Evolutionary conservation across 768 basidiomycete species (phyloP).

Genomic region (Neoboletus subvelutipes): DNA sequence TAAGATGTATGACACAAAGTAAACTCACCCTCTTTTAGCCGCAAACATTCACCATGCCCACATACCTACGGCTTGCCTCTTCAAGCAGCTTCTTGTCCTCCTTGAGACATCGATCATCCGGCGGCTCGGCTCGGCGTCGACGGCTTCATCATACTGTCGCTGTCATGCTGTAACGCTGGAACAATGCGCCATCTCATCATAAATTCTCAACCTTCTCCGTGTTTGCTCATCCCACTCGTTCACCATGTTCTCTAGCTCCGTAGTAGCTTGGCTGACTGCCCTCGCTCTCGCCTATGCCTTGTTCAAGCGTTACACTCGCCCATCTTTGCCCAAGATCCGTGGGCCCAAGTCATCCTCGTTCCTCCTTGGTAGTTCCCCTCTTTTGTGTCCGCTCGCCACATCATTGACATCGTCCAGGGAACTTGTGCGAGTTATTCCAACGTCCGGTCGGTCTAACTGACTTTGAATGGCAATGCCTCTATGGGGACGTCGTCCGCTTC

Average conservation of each 20-base stretch:
- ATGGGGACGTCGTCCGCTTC: slow-evolving; percentile 31
- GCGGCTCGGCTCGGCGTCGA: not conserved
- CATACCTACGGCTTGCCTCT: not conserved
- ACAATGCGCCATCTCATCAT: not conserved
- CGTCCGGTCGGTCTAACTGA: slow-evolving; percentile 26
- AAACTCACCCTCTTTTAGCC: not conserved
- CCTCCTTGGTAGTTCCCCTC: slow-evolving; percentile 9
- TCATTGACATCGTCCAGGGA: slow-evolving; percentile 26
- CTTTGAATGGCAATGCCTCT: slow-evolving; percentile 31
- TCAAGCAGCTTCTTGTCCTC: not conserved
- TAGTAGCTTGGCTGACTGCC: slow-evolving; percentile 1
- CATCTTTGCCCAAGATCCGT: slow-evolving; percentile 15
- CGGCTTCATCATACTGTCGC: not conserved
- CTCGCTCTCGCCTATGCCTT: slow-evolving; percentile 8
- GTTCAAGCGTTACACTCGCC: not conserved
- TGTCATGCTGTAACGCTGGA: slow-evolving; percentile 7
- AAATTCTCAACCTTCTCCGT: not conserved
- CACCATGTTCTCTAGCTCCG: slow-evolving; percentile 11
- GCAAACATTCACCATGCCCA: not conserved
- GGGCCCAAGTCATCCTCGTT: slow-evolving; percentile 27
- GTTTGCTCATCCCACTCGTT: not conserved
- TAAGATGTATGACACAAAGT: slow-evolving; percentile 1
- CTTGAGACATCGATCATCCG: slow-evolving; percentile 1
- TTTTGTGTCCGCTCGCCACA: slow-evolving; percentile 11
- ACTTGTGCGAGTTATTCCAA: slow-evolving; percentile 31